Base-by-base conservation (phyloP, 768 basidiomycete species). In the Cyclocybe aegerita region DNA sequence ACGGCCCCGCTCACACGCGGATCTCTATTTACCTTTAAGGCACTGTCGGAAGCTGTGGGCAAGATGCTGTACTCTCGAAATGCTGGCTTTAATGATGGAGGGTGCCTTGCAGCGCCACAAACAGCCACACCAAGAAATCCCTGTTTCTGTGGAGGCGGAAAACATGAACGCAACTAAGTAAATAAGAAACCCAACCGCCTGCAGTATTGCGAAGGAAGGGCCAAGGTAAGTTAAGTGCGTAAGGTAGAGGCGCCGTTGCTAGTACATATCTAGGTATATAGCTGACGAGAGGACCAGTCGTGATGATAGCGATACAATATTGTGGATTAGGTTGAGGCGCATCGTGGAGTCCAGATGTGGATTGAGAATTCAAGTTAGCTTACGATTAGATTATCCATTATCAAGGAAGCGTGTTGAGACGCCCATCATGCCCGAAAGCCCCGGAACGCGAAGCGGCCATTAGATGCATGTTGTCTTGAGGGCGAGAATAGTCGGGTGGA, bases 391-490 rank as follows among this genome's bases (percentile, higher is more conserved):
- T 23, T 23, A 23, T 23, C 23, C 23, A 5, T 57, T 56, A 64
- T 76, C 69, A 80, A 60, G 79, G 67, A 53, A 78, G 62, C 43
- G 71, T 62, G 56, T 76, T 75, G 48, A 80, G 66, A 55, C 74
- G 74, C 48, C 74, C 76, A 63, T 79, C 80, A 49, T 72, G 66
- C 35, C 62, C 65, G 57, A 74, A 76, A 65, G 69, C 59, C 59
- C 69, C 53, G 61, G 66, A 58, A 60, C 65, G 64, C 65, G 73
- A 36, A 64, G 64, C 39, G 58, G 51, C 47, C 56, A 65, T 47
- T 49, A 65, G 60, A 34, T 71, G 70, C 41, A 62, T 60, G 29
- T 53, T 64, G 36, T 73, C 70, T 48, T 70, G 67, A 49, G 66
- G 56, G 45, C 69, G 71, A 40, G 72, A 68, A 54, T 78, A 73